Base-by-base conservation (phyloP, 202 grass and related monocot species). In the Setaria viridis region DNA sequence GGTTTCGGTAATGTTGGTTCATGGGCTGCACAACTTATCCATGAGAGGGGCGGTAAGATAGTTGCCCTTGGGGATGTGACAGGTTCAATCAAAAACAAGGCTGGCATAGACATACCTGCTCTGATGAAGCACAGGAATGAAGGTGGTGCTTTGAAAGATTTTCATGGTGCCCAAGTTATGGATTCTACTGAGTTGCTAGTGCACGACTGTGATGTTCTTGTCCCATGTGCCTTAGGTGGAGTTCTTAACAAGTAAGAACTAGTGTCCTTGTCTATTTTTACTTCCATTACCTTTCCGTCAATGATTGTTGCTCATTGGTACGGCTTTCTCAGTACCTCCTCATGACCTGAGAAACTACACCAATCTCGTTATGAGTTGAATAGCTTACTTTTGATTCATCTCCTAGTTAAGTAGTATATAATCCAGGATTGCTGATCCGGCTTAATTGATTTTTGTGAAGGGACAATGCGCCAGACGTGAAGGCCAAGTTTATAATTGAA, bases 1-100 rank as follows among this genome's bases (percentile, higher is more conserved):
- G 97, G 97, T 67, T 99, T 99, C 46, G 97, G 97, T 63, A 99
- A 99, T 74, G 97, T 99, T 80, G 93, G 97, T 72, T 95, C 97
- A 83, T 99, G 93, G 97, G 91, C 93, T 60, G 93, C 93, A 1
- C 87, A 76, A 81, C 85, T 99, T 60, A 86, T 99, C 50, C 88
- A 99, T 14, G 91, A 91, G 63, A 91, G 84, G 83, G 93, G 97
- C 70, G 97, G 97, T 76, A 99, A 96, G 77, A 79, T 99, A 46
- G 81, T 95, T 85, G 96, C 96, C 80, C 33, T 95, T 89, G 93
- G 96, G 76, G 96, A 99, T 78, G 86, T 90, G 59, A 83, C 84
- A 7, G 90, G 97, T 30, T 91, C 97, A 60, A 94, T 99, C 50
- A 90, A 90, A 87, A 99, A 88, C 72, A 74, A 46, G 62, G 85